Base-by-base conservation (phyloP, 768 basidiomycete species). In the Trametes gibbosa region DNA sequence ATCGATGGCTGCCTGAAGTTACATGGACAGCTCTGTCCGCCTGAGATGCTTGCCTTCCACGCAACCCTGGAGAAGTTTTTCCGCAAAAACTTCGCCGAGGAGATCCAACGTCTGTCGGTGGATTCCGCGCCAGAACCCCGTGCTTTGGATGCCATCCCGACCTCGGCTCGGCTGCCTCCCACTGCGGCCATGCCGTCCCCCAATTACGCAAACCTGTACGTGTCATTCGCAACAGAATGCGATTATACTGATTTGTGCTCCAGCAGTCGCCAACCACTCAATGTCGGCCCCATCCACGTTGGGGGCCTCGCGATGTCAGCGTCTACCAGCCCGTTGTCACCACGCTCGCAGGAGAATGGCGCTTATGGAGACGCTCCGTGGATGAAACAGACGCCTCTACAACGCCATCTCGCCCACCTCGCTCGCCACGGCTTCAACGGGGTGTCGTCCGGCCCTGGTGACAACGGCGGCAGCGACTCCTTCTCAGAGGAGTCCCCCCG, bases 21-120 rank as follows among this genome's bases (percentile, higher is more conserved):
- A 5, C 95, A 98, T 69, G 86, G 85, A 2, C 80, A 84, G 45
- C 74, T 96, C 29, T 95, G 93, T 69, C 84, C 91, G 0, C 81
- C 84, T 13, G 93, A 95, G 70, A 96, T 97, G 81, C 75, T 89
- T n/a, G 82, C 86, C 5, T 98, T 98, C 81, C 95, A 98, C 69
- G 86, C 88, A 59, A 93, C 92, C 0, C 78, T 98, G 45, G 87
- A 91, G 69, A 86, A 82, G 61, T 89, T 94, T 73, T 94, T 92
- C 78, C 82, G 78, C 55, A 90, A 88, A 72, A 92, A 92, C 67
- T 94, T 92, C 74, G 73, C 82, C 3, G 92, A 93, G 37, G 92
- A 94, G 69, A 88, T 94, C 45, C 81, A 82, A 50, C 84, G 89
- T 4, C 75, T 94, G 46, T 81, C 79, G 1, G 78, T 86, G 6